Base-by-base conservation (phyloP, 169 alveolate genomes). In the Plasmodium falciparum region DNA sequence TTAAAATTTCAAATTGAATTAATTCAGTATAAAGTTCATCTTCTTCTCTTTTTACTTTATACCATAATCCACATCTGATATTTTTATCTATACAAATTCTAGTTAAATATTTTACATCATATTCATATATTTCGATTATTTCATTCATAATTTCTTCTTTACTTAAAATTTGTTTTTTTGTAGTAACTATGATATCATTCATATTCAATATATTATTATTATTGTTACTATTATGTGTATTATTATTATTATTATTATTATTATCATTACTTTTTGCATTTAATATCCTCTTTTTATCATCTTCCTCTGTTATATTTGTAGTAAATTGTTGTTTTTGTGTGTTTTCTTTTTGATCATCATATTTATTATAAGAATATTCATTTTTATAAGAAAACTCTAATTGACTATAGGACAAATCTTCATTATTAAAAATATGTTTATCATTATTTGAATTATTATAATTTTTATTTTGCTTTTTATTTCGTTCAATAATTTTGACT, bases 21-120 rank as follows among this genome's bases (percentile, higher is more conserved):
- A 91, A 22, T 24, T 91, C 92, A 52, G 93, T 86, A 67, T 83
- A 59, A 13, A 90, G 50, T 73, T 88, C 95, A 52, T 66, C 66
- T 70, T 93, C 73, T 88, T 91, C 66, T 56, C 98, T 65, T 56
- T 95, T 95, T 22, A 95, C 93, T 71, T 95, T 96, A 92, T 98
- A 97, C 99, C 99, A 99, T 91, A 95, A 93, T 47, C 99, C 99
- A 73, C 99, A 97, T 72, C 99, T 95, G 33, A 99, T 96, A 67
- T 96, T 96, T 73, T 95, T 93, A 85, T 99, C 99, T 75, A 99
- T 98, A 75, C 97, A 93, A 15, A 97, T 98, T 91, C 99, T 75
- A 39, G 95, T 96, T 67, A 97, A 97, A 93, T 98, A 98, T 61
- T 94, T 97, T 15, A 98, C 99, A 95, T 98, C 99, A 90, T 96